Base-by-base conservation (phyloP, 1,139 yeast genomes). In the Candida sanyaensis region DNA sequence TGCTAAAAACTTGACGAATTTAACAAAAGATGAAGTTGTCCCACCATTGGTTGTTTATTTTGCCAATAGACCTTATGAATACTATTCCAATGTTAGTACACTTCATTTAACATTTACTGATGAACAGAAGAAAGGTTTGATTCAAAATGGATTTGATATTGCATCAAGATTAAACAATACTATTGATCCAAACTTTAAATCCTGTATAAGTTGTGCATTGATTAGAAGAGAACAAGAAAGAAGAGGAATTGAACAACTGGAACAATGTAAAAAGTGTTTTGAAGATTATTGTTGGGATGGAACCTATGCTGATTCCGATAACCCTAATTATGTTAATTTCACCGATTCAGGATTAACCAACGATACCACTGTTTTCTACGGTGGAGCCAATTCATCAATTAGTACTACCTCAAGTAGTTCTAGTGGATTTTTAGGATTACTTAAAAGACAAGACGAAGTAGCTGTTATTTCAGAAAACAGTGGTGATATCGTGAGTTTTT, bases 191-290 rank as follows among this genome's bases (percentile, higher is more conserved):
- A 85, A 86, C 47, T 91, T 90, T 84, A 75, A 80, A 46, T 78
- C 86, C 5, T 91, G 97, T 73, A 79, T 90, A 45, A 88, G 90
- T 1, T 91, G 97, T 73, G 97, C 97, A 6, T 80, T 91, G 44
- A 75, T 91, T 49, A 86, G 90, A 66, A 83, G 97, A 64, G 83
- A 86, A 47, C 85, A 86, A 62, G 96, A 90, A 69, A 79, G 96
- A 59, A 69, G 77, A 43, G 85, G 86, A 29, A 65, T 76, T 30
- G 73, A 77, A 17, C 84, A 84, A 52, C 79, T 91, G 10, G 83
- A 78, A 1, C 91, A 86, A 63, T 92, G 97, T 74, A 67, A 78
- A 52, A 53, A 70, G 45, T 91, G 98, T 67, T 87, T 90, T 64
- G 63, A 71, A 31, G 73, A 74, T 31, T 90, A 90, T 68, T 91